A percentile compares a stretch with the other conserved stretches of the same genome.
These are phyloP conservation scores for Prosopis cineraria DNA, from an alignment of 306 rosid species.

Conservation along the genomic window DNA sequence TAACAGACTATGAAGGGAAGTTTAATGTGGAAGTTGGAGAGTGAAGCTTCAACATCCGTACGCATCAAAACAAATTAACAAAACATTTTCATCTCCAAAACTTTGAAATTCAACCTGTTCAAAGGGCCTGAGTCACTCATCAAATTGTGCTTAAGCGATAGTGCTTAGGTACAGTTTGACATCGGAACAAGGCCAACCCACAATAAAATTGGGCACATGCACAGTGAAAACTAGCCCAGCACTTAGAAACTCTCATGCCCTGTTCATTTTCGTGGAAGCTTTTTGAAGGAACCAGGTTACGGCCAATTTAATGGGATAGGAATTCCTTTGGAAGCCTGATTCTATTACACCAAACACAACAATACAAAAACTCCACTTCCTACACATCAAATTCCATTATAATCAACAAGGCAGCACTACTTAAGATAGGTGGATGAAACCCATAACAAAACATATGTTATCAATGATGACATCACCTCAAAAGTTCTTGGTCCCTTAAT, in stretches of 20 bases:
- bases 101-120: not conserved
- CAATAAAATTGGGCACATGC: conserved; percentile 24
- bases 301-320: not conserved
- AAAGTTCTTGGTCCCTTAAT: conserved; percentile 83
- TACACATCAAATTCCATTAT: not conserved
- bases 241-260: conserved; percentile 23
- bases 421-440: conserved; percentile 86
- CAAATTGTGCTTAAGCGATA: not conserved
- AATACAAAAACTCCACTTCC: not conserved
- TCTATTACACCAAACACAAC: not conserved
- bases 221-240: conserved; percentile 53
- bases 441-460: conserved; percentile 80
- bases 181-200: conserved; percentile 9
- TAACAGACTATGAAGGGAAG: too few species aligned
- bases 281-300: not conserved
- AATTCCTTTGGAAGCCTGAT: not conserved
- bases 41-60: not conserved
- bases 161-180: conserved; percentile 13
- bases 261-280: not conserved
- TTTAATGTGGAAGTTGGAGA: too few species aligned
- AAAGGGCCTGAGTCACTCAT: not conserved
- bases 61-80: not conserved
- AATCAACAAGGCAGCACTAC: not conserved
- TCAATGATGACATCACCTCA: conserved; percentile 83
- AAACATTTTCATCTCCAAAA: not conserved